Evolutionary conservation across 805 yeast genomes (phyloP).

Genomic region (Cyberlindnera mississippiensis): DNA sequence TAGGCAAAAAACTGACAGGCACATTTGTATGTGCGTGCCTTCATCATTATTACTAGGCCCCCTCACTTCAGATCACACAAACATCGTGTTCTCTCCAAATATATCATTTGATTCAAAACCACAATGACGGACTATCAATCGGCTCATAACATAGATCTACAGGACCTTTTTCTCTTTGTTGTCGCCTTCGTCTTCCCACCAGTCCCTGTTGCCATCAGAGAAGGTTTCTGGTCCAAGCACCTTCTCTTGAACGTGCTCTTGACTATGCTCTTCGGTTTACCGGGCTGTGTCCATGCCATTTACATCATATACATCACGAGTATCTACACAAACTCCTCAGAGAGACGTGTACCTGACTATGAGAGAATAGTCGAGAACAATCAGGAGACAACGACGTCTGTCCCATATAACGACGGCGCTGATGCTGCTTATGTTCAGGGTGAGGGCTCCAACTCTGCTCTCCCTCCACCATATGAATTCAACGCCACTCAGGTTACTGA

Average conservation of each 20-base stretch:
- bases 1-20: too few relatives aligned
- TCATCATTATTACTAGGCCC: too few relatives aligned
- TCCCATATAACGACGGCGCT: too few relatives aligned
- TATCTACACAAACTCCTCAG: conserved; percentile 18
- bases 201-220: conserved; percentile 61
- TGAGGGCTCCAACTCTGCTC: too few relatives aligned
- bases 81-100: neutral
- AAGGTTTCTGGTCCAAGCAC: conserved; percentile 61
- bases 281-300: conserved; percentile 67
- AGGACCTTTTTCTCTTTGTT: conserved; percentile 55
- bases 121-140: conserved; percentile 6
- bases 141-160: conserved; percentile 16
- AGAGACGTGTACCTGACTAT: conserved; percentile 22
- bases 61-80: too few relatives aligned
- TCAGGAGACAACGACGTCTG: too few relatives aligned
- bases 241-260: conserved; percentile 57
- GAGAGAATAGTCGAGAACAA: conserved; percentile 21
- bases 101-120: neutral
- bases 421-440: too few relatives aligned
- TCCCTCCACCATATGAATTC: conserved; percentile 24
- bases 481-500: conserved; percentile 15
- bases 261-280: conserved; percentile 70
- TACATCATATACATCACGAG: conserved; percentile 40
- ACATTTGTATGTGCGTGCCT: too few relatives aligned
- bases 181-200: conserved; percentile 71